Evolutionary conservation across 2,329 filamentous ascomycete species (phyloP).

Genomic region (Polytolypa hystricis): DNA sequence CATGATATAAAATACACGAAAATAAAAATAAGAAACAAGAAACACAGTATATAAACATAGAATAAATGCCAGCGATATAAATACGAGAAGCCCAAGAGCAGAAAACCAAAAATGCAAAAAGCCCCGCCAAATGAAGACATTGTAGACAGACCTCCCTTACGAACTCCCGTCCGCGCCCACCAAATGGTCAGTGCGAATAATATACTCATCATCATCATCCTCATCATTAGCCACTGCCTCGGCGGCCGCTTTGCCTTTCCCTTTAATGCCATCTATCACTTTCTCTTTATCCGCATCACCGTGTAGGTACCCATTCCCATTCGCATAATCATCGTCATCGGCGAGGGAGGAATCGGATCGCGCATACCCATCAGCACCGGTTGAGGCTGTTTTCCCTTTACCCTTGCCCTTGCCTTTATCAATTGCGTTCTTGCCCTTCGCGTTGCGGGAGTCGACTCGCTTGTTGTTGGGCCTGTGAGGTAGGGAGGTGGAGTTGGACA

Average conservation of each 20-base stretch:
- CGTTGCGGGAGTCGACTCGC: constrained; percentile 4
- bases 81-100: background rate
- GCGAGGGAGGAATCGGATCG: constrained; percentile 22
- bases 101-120: constrained; percentile 5
- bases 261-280: constrained; percentile 16
- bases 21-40: background rate
- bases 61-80: background rate
- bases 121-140: no score
- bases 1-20: background rate
- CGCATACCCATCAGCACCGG: constrained; percentile 11
- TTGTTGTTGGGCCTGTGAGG: constrained; percentile 18
- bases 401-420: constrained; percentile 26
- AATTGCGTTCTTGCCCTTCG: constrained; percentile 16
- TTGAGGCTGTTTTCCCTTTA: constrained; percentile 1
- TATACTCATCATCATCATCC: constrained; percentile 28
- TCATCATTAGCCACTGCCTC: constrained; percentile 16
- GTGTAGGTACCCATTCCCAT: background rate
- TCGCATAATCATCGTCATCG: constrained; percentile 24
- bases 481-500: constrained; percentile 5
- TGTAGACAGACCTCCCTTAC: background rate
- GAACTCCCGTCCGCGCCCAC: constrained; percentile 9
- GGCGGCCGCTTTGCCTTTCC: constrained; percentile 28
- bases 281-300: constrained; percentile 1
- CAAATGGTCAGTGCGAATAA: constrained; percentile 29
- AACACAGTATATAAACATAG: background rate